A percentile compares a stretch with the other conserved stretches of the same genome.
Conservation (phyloP, 179 eudicot species). For the Spergularia azorica region DNA sequence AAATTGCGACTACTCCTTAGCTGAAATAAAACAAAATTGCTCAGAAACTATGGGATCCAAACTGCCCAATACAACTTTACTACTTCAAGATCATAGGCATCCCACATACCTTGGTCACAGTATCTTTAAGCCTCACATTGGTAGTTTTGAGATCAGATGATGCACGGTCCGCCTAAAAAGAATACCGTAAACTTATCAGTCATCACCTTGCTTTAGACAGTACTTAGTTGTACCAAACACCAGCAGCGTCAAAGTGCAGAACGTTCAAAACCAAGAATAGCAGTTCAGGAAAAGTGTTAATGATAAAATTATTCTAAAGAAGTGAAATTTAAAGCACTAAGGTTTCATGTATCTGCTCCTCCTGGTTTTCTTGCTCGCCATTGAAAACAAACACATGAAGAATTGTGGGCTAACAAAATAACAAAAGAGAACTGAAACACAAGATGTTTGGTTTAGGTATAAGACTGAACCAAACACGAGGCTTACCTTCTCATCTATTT, state of each 20-base stretch:
- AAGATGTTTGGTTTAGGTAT: neutral
- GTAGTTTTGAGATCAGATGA: slow-evolving; percentile 39
- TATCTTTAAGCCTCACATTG: slow-evolving; percentile 65
- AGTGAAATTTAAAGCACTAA: neutral
- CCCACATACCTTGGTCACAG: slow-evolving; percentile 45
- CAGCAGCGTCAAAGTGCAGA: neutral
- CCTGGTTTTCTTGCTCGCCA: no score
- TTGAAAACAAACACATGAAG: no score
- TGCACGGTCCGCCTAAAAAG: slow-evolving; percentile 21
- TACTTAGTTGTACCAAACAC: neutral
- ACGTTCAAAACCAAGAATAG: neutral
- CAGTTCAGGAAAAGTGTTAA: no score
- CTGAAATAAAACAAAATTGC: slow-evolving; percentile 36
- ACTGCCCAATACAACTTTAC: neutral
- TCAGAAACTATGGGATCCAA: neutral
- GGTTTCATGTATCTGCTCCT: neutral
- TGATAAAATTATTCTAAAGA: no score
- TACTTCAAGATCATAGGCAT: neutral
- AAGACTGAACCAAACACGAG: neutral
- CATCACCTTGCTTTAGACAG: neutral
- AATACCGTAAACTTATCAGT: neutral
- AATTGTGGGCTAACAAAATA: neutral
- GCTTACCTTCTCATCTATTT: slow-evolving; percentile 41
- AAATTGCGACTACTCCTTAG: slow-evolving; percentile 78
- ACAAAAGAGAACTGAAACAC: neutral